Evolutionary conservation across 2,329 filamentous ascomycete species (phyloP).

Genomic region (Teratosphaeria gauchensis): DNA sequence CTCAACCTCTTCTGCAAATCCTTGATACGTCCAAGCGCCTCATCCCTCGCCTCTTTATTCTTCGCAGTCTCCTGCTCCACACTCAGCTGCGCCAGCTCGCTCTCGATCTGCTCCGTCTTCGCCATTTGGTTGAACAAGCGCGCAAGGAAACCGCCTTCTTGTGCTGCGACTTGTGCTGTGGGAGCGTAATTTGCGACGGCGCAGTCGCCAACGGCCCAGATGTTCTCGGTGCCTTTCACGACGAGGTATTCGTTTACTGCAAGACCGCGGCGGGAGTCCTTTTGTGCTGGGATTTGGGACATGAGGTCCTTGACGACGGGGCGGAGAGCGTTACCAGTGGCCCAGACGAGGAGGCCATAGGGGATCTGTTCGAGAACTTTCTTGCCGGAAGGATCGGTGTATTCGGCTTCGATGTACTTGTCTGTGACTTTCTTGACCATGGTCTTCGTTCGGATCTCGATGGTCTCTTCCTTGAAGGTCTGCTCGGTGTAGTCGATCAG

Average conservation of each 20-base stretch:
- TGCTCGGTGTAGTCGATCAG: constrained; percentile 99
- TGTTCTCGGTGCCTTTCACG: constrained; percentile 90
- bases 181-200: constrained; percentile 95
- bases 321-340: constrained; percentile 89
- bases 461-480: constrained; percentile 97
- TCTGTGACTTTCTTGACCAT: constrained; percentile 97
- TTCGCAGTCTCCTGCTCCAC: constrained; percentile 54
- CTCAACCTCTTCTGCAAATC: constrained; percentile 75
- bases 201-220: constrained; percentile 97
- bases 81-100: constrained; percentile 61
- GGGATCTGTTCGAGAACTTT: constrained; percentile 76
- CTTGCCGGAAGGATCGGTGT: constrained; percentile 68
- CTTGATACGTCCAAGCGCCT: constrained; percentile 67
- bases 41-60: constrained; percentile 48
- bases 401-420: constrained; percentile 85
- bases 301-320: constrained; percentile 87
- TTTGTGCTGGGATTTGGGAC: constrained; percentile 83
- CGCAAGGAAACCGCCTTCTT: constrained; percentile 92
- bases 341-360: constrained; percentile 95
- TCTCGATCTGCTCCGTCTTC: constrained; percentile 77
- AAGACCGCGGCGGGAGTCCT: constrained; percentile 86
- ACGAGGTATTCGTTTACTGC: constrained; percentile 98
- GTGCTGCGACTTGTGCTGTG: constrained; percentile 89
- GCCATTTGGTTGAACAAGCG: constrained; percentile 98
- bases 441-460: constrained; percentile 89